A percentile compares a stretch with the other conserved stretches of the same genome.
phyloP scores from a whole-genome alignment of 1,284 basidiomycete species.

The Pseudozyma tsukubaensis region DNA sequence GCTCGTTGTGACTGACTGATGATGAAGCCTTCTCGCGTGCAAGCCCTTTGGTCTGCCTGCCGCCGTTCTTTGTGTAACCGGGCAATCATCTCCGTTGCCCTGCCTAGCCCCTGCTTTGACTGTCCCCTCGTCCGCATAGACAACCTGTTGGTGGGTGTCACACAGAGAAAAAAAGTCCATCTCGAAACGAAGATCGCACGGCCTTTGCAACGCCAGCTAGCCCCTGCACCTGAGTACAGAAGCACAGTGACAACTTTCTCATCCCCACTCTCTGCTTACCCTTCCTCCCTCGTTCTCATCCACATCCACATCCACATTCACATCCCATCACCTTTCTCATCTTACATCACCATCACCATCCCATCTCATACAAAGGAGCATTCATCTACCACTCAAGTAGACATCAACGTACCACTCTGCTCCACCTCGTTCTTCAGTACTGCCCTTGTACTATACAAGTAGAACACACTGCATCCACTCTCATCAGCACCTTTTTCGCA shows the following conservation, averaged over 20 bases:
- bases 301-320: slow-evolving; percentile 10
- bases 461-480: neutral
- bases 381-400: too few relatives aligned
- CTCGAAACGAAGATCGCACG: slow-evolving; percentile 5
- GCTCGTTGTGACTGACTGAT: neutral
- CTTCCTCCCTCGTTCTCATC: slow-evolving; percentile 3
- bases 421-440: neutral
- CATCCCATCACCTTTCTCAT: neutral
- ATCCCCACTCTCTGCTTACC: neutral
- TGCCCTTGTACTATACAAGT: too few relatives aligned
- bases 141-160: too few relatives aligned
- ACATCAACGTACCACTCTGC: too few relatives aligned
- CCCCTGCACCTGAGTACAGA: neutral
- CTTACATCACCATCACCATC: neutral
- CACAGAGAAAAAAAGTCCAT: neutral
- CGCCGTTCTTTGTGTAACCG: neutral
- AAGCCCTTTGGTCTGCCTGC: neutral
- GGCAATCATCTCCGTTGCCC: too few relatives aligned
- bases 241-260: neutral
- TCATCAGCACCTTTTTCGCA: neutral
- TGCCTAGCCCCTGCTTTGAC: too few relatives aligned
- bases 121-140: too few relatives aligned
- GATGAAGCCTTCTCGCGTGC: neutral
- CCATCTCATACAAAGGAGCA: neutral
- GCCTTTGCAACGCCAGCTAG: neutral